A percentile compares a stretch with the other conserved stretches of the same genome.
Conservation (phyloP, 192 early-diverging fungal species). For the Lobosporangium transversale region DNA sequence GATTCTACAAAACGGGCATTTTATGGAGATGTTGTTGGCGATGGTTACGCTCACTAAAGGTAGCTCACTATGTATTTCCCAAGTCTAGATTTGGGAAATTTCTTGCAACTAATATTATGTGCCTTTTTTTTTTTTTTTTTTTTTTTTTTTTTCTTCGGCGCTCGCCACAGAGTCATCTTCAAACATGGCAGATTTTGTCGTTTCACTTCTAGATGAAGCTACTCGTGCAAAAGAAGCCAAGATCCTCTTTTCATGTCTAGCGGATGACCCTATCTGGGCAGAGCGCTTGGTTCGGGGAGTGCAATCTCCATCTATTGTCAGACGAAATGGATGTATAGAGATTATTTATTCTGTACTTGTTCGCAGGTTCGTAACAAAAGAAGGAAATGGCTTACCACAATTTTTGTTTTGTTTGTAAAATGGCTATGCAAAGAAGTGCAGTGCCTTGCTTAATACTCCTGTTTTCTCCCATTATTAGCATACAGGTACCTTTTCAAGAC, state of each 20-base stretch:
- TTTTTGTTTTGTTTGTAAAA: background rate
- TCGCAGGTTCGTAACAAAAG: constrained; percentile 29
- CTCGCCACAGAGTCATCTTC: constrained; percentile 4
- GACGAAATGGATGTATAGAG: constrained; percentile 38
- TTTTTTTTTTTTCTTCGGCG: background rate
- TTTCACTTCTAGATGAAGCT: constrained; percentile 33
- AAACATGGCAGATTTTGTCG: constrained; percentile 41
- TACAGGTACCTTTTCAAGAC: constrained; percentile 46
- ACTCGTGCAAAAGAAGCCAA: constrained; percentile 39
- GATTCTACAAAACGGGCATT: constrained; percentile 23
- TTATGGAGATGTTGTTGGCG: constrained; percentile 44
- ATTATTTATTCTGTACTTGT: constrained; percentile 50
- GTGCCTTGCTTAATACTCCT: too few species aligned
- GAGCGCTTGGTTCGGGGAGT: constrained; percentile 37
- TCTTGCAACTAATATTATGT: too few species aligned
- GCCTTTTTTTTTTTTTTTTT: background rate
- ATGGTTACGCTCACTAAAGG: constrained; percentile 34
- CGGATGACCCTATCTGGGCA: constrained; percentile 50
- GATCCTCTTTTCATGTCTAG: constrained; percentile 31
- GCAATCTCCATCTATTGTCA: constrained; percentile 2
- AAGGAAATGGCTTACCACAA: background rate
- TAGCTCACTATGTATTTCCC: constrained; percentile 2
- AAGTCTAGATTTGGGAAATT: too few species aligned
- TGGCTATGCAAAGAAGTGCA: background rate
- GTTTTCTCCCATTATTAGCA: constrained; percentile 4